These are phyloP conservation scores for Bocquillonia castaneifolia DNA, from an alignment of 441 rosid species.

Conservation along the genomic window DNA sequence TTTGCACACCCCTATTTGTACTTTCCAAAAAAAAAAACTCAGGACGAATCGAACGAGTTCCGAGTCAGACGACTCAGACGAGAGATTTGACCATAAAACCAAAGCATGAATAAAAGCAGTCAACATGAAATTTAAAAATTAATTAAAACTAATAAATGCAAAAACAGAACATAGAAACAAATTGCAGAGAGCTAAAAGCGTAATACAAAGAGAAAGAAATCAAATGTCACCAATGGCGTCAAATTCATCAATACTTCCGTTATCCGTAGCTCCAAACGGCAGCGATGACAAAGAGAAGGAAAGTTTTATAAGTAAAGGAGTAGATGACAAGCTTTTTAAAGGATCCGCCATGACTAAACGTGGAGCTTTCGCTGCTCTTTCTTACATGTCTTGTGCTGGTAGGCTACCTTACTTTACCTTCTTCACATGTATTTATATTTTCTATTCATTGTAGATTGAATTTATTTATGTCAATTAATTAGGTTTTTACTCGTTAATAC, in stretches of 20 bases:
- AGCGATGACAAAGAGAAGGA: constrained; percentile 44
- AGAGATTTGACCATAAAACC: constrained; percentile 13
- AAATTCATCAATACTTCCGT: constrained; percentile 55
- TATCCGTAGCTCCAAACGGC: constrained; percentile 47
- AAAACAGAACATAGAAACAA: neutral
- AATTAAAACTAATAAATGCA: neutral
- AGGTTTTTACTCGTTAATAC: no score
- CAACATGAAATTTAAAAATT: neutral
- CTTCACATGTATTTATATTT: neutral
- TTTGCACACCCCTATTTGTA: no score
- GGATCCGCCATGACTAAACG: constrained; percentile 93
- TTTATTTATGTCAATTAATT: no score
- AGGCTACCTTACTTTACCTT: neutral
- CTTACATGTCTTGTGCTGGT: constrained; percentile 97
- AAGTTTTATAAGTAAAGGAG: constrained; percentile 46
- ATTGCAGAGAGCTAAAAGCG: neutral
- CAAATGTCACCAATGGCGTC: constrained; percentile 41
- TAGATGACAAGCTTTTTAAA: constrained; percentile 56
- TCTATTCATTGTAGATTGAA: no score
- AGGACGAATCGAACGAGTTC: neutral
- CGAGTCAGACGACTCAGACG: neutral
- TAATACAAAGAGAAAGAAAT: neutral
- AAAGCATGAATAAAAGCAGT: neutral
- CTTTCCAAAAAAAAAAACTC: no score
- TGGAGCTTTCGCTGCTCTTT: constrained; percentile 80